Conservation (phyloP, 2,329 filamentous ascomycete species). For the Scytalidium lignicola region DNA sequence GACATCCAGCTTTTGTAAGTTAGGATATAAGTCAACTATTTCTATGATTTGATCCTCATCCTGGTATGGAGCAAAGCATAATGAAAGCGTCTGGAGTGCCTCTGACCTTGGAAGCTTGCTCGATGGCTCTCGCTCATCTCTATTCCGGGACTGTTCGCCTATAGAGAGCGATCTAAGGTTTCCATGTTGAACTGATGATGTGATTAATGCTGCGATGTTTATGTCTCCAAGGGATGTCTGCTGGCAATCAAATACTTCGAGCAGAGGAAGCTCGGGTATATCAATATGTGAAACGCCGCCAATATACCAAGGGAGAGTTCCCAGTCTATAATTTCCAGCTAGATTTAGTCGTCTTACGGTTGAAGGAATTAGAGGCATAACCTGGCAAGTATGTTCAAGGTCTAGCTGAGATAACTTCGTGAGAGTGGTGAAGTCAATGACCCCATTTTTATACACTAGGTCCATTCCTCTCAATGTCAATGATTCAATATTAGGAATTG, state of each 20-base stretch:
- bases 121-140: conserved; percentile 1
- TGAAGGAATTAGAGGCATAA: conserved; percentile 18
- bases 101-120: conserved; percentile 17
- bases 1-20: conserved; percentile 22
- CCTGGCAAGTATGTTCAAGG: conserved; percentile 12
- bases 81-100: conserved; percentile 18
- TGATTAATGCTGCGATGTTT: conserved; percentile 11
- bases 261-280: conserved; percentile 14
- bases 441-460: not conserved
- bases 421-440: conserved; percentile 12
- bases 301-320: not conserved
- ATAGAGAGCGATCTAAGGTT: conserved; percentile 20
- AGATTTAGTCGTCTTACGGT: conserved; percentile 22
- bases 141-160: conserved; percentile 11
- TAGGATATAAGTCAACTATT: conserved; percentile 19
- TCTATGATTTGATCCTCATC: conserved; percentile 15
- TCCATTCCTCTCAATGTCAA: conserved; percentile 14
- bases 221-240: conserved; percentile 10
- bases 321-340: not conserved
- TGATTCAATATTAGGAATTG: conserved; percentile 15
- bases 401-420: conserved; percentile 17
- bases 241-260: conserved; percentile 21
- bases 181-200: conserved; percentile 11
- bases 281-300: not conserved
- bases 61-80: conserved; percentile 5